Conservation (phyloP, 106 monocot species). For the Acanthochlamys bracteata region DNA sequence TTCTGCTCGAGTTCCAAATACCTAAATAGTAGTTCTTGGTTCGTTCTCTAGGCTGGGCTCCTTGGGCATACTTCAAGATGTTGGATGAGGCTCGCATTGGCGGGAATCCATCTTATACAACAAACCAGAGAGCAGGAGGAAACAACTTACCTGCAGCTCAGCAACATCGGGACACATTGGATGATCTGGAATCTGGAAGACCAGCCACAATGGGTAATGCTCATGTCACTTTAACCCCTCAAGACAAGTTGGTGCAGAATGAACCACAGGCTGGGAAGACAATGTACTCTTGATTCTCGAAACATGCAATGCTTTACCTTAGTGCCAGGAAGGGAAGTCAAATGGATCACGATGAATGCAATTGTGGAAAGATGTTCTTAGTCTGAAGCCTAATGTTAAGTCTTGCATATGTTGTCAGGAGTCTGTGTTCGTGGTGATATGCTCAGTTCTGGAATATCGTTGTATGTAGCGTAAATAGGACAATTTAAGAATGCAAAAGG, state of each 20-base stretch:
- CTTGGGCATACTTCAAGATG: conserved; percentile 36
- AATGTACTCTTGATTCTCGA: background rate
- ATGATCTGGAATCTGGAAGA: conserved; percentile 17
- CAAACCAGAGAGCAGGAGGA: background rate
- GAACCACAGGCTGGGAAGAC: background rate
- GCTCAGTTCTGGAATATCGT: no score
- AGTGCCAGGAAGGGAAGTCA: no score
- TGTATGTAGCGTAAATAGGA: no score
- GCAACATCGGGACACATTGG: background rate
- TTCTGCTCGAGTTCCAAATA: no score
- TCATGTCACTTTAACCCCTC: background rate
- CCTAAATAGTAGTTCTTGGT: no score
- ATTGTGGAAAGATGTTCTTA: no score
- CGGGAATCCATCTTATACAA: background rate
- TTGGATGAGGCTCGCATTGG: conserved; percentile 15
- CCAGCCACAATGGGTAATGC: background rate
- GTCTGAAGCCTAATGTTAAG: no score
- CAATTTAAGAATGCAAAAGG: no score
- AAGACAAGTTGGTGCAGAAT: background rate
- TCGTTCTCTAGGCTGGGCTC: conserved; percentile 24
- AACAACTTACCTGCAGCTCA: background rate
- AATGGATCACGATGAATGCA: no score
- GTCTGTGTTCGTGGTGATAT: no score
- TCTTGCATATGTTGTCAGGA: no score
- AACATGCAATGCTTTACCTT: background rate